Evolutionary conservation across 495 filamentous ascomycete species (phyloP), one percentile per base, ranked within the genome.

Genomic region (Penicillium macrosclerotiorum): DNA sequence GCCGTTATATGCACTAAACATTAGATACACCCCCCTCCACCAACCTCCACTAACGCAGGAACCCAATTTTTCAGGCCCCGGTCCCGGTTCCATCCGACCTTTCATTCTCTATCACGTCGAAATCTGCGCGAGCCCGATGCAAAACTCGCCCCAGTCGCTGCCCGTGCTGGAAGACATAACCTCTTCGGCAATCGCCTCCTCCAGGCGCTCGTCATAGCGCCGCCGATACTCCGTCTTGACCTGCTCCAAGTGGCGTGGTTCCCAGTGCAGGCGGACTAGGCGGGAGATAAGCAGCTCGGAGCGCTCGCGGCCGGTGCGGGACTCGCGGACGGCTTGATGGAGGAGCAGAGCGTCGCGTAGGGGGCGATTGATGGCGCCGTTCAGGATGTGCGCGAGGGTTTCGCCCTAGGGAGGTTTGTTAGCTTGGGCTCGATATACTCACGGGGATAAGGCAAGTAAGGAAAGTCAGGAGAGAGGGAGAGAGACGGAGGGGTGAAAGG

Each of bases 331-430:
- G 3, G 93, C 91, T 69, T 98, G 93, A 64, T 95, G 83, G 23
- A 98, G 75, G n/a, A 98, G 84, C 27, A 97, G 79, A 4, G 92
- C 89, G 63, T 98, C 93, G 40, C 93, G 91, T 51, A 95, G 86
- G 25, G 93, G 90, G 35, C 88, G 85, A 69, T 98, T 96, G 68
- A 96, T 91, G 30, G 92, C 84, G 57, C 94, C 93, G 68, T 96
- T 96, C 60, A 98, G 86, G 49, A 97, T 88, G 68, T 98, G 93
- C 9, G 92, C 89, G 17, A 98, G 81, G 14, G 93, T 82, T 69
- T 98, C 93, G 35, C 93, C 93, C 93, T 96, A 55, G 9, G 24
- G 8, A 29, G 5, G 37, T 50, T n/a, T 17, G 33, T 49, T 34
- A 48, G 39, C 26, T 19, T 29, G 3, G 7, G 8, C 1, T 16